Evolutionary conservation across 441 rosid species (phyloP), one percentile per base, ranked within the genome.

Genomic region (Populus hybrid): DNA sequence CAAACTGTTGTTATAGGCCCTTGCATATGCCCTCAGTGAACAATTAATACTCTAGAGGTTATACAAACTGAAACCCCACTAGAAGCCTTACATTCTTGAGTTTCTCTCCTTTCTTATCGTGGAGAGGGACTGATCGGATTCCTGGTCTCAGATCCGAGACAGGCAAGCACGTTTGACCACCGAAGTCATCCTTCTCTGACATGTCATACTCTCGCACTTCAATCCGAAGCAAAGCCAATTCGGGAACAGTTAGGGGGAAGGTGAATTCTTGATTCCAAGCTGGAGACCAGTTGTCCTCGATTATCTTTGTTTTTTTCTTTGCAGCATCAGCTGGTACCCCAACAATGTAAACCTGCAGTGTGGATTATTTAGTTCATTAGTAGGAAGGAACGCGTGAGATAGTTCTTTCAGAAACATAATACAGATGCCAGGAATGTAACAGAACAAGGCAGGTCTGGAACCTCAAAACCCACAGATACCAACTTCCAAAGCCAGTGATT

Each of bases 161-260:
- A 2, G 95, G 95, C 59, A 92, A 66, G 82, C 94, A 92, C 26
- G 95, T 88, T 83, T 94, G 98, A 11, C 97, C 95, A 18, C 90
- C 95, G 33, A 94, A 92, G 78, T 91, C 97, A 69, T 94, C 95
- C 82, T 87, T 94, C 78, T 92, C 98, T 0, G 94, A 86, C 87
- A 84, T 83, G 84, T 94, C 95, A 31, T 88, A 89, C 77, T 94
- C 97, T 16, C 85, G 89, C 18, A 92, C 91, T 80, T 90, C 98
- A 16, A 93, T 68, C 38, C 91, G 86, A 24, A 93, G 86, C 75
- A 93, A 81, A 66, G 97, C 98, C 38, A 92, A 84, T 77, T 93
- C 93, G 3, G 97, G 95, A 79, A 93, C 91, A 3, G 95, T 92
- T n/a, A 92, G 79, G 12, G 94, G 93, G 76, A 93, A 93, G 69